Evolutionary conservation across 2,329 filamentous ascomycete species (phyloP).

Genomic region (Cordyceps militaris): DNA sequence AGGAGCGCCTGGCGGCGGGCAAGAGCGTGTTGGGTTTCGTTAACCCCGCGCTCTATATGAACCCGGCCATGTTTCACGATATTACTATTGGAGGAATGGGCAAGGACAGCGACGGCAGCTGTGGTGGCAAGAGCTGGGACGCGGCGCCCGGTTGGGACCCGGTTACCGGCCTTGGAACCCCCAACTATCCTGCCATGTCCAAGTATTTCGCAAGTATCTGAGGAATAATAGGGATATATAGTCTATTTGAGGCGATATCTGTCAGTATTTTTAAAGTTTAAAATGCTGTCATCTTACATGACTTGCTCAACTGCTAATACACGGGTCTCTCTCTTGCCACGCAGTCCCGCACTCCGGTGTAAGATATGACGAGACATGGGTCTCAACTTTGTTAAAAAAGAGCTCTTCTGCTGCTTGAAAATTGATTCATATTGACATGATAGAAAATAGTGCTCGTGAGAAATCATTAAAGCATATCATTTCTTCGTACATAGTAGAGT

Average conservation of each 20-base stretch:
- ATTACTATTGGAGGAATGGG: background rate
- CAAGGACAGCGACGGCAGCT: background rate
- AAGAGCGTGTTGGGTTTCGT: conserved; percentile 32
- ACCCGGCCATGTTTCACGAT: conserved; percentile 8
- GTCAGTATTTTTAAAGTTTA: background rate
- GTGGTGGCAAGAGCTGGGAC: background rate
- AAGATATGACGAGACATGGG: too few relatives aligned
- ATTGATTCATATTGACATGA: too few relatives aligned
- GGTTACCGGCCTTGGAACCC: background rate
- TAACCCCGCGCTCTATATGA: conserved; percentile 11
- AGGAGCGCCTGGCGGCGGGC: conserved; percentile 18
- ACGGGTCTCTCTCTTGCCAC: too few relatives aligned
- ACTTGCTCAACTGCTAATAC: too few relatives aligned
- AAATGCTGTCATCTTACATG: too few relatives aligned
- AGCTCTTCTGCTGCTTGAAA: too few relatives aligned
- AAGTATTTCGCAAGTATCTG: background rate
- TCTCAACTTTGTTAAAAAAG: too few relatives aligned
- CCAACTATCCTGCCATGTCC: background rate
- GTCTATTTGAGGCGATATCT: background rate
- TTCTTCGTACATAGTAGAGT: too few relatives aligned
- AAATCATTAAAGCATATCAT: too few relatives aligned
- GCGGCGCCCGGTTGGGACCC: background rate
- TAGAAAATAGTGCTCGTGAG: too few relatives aligned
- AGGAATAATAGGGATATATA: too few relatives aligned
- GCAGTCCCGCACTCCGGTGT: too few relatives aligned